These are phyloP conservation scores for Sclerotinia borealis DNA, from an alignment of 2,329 filamentous ascomycete species.

Conservation along the genomic window DNA sequence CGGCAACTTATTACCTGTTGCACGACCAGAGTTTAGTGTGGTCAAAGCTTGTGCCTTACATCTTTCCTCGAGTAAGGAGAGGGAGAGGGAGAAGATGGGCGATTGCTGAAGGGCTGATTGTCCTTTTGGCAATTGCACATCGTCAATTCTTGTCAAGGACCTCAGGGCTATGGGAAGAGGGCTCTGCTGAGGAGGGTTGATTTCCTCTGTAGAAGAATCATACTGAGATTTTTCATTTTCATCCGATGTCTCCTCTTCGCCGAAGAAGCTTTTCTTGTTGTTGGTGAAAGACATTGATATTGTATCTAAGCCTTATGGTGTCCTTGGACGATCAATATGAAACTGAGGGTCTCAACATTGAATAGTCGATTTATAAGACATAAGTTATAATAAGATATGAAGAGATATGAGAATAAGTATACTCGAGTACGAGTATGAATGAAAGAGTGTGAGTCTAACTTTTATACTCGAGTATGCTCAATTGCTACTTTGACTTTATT, in stretches of 20 bases:
- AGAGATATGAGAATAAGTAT: not conserved
- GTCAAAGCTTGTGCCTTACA: conserved; percentile 28
- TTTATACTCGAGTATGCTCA: no score
- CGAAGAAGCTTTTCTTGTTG: not conserved
- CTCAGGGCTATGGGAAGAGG: conserved; percentile 13
- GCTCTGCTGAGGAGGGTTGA: not conserved
- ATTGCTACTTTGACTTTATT: not conserved
- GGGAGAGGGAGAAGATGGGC: conserved; percentile 26
- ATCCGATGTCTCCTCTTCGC: not conserved
- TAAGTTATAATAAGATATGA: not conserved
- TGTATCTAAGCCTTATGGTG: not conserved
- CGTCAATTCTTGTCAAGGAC: conserved; percentile 4
- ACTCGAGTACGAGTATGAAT: not conserved
- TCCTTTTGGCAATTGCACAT: conserved; percentile 15
- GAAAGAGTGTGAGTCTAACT: not conserved
- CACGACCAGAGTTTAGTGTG: conserved; percentile 23
- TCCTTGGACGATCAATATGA: conserved; percentile 1
- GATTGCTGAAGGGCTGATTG: conserved; percentile 22
- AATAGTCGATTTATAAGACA: not conserved
- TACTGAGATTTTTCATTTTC: conserved; percentile 3
- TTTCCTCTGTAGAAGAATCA: conserved; percentile 10
- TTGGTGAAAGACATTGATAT: not conserved
- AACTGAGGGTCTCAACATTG: conserved; percentile 5
- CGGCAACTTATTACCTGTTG: conserved; percentile 18
- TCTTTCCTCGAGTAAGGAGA: conserved; percentile 30